Base-by-base conservation (phyloP, 257 asterid genomes). In the Schizonepeta tenuifolia region DNA sequence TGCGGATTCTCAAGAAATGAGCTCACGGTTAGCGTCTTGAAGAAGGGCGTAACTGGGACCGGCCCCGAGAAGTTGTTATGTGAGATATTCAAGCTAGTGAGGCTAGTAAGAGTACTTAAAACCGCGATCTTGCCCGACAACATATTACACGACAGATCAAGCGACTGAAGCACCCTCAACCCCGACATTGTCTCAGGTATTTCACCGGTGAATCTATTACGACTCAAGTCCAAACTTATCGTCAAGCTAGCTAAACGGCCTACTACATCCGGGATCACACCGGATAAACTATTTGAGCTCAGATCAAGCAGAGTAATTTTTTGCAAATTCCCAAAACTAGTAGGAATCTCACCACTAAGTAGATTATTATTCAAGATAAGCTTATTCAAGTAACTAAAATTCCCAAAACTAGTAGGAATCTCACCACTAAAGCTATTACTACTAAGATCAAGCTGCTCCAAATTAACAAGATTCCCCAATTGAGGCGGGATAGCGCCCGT, bases 401-500 rank as follows among this genome's bases (percentile, higher is more conserved):
- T 93, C 47, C 98, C 96, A 65, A 93, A 90, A 84, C 91, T 85
- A 64, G 55, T 70, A 0, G 98, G 96, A 64, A 93, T 80, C 64
- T 76, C 90, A 44, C 96, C 96, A 0, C 80, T 67, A 76, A 91
- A 93, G 63, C 94, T 89, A 68, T 93, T 93, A 67, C 88, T 73
- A 78, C 98, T 93, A 21, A 93, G 92, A 88, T 93, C 98, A 81
- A 93, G 97, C 85, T 85, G 97, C 87, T 91, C 97, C 56, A 93
- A 79, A 40, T 93, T 93, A 41, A 89, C 77, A 43, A 93, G 94
- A 38, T 71, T 83, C 18, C 96, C 98, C 60, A 91, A 63, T 74
- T 82, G 80, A 35, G 82, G n/a, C 14, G 97, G 92, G 43, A 93
- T 80, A 20, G 79, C 83, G 1, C 96, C 96, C 3, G 86, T 81